Evolutionary conservation across 2,329 filamentous ascomycete genomes (phyloP), one percentile per base, ranked within the genome.

Genomic region (Verruconis gallopava): DNA sequence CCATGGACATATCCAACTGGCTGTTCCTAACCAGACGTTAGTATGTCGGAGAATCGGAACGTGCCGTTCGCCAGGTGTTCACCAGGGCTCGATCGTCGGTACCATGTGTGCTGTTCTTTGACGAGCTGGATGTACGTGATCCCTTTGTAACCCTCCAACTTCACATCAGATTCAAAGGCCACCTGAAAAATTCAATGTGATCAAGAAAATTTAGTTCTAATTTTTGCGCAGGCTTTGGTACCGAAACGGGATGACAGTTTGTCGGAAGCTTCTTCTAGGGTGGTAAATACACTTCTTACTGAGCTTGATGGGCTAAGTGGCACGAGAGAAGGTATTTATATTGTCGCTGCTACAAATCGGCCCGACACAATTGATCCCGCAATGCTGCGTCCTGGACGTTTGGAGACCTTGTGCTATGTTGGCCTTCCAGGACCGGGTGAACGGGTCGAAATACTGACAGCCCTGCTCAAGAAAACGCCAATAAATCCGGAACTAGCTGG

Each of bases 71-170:
- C 17, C 85, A 93, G 57, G 81, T 96, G 0, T 98, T 98, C 61
- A 76, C 79, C 48, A 80, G 89, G 13, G 91, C 91, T 1, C 76
- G 88, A 40, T 82, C 82, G 1, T 89, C 82, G 5, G 74, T 86
- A 1, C 91, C 91, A 1, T 96, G 89, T 56, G 85, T 98, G 42
- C 79, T 98, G 45, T 96, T 98, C 72, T 96, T 98, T 56, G 91
- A 98, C 58, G 91, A 98, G 63, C 73, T 98, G 40, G 91, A 98
- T 61, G 89, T n/a, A n/a, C n/a, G n/a, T n/a, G n/a, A n/a, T n/a
- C n/a, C n/a, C n/a, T n/a, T n/a, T n/a, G n/a, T n/a, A n/a, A n/a
- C n/a, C n/a, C n/a, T n/a, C n/a, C n/a, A n/a, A n/a, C n/a, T n/a
- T n/a, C n/a, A n/a, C n/a, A n/a, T n/a, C n/a, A n/a, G n/a, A n/a